Base-by-base conservation (phyloP, 345 rosid species). In the Trapa incisa region DNA sequence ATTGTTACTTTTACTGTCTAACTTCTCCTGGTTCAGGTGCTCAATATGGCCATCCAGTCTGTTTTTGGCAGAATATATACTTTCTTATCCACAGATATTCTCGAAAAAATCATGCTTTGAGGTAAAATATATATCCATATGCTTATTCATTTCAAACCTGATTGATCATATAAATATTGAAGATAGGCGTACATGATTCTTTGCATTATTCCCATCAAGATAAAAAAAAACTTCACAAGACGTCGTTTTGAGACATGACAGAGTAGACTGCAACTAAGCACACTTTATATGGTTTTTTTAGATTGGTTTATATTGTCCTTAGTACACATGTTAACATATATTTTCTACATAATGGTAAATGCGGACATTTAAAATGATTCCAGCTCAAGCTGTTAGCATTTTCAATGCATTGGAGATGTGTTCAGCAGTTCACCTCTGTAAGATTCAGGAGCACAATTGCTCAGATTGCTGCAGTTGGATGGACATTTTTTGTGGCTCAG, bases 31-130 rank as follows among this genome's bases (percentile, higher is more conserved):
- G 3, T 67, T 13, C 87, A 87, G 96, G 78, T 89, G 97, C 81
- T 86, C 90, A 4, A 67, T 92, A 66, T 92, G 97, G 96, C 96
- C 98, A 4, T 78, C 91, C 70, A 83, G 92, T 79, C 80, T 89
- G 42, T 85, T 75, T 72, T 75, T 93, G 72, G 90, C 97, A 3
- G 97, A 87, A 78, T 75, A 84, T 65, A 74, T 89, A 66, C 82
- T 93, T 76, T 88, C 90, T 53, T 83, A 71, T 74, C 97, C 86
- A 4, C 87, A 88, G 9, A 74, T 76, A 67, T 85, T 93, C 77
- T 68, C 76, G 17, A 57, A 73, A 54, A 85, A 84, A 77, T 76
- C 90, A 47, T 89, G 97, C 75, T 84, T 93, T 72, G 97, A 89
- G 95, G 93, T 88, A 78, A 65, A 64, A 56, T 71, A 22, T 72